Evolutionary conservation across 441 rosid species (phyloP).

Genomic region (Manihot esculenta): DNA sequence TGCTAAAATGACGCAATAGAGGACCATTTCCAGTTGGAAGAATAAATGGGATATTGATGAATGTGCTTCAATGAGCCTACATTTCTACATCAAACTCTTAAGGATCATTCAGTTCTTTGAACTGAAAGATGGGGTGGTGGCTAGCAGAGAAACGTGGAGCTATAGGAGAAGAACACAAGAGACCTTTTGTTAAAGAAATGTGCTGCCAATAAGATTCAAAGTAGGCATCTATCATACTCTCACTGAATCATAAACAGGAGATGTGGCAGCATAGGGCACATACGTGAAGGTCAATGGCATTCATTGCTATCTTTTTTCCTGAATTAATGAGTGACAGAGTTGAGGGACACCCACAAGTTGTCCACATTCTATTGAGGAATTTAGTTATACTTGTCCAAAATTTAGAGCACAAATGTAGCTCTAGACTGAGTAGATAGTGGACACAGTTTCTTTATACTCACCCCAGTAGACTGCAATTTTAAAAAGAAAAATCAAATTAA

Average conservation of each 20-base stretch:
- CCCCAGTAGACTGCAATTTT: not conserved
- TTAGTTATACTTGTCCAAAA: not conserved
- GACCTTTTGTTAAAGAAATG: not conserved
- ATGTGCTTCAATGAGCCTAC: not conserved
- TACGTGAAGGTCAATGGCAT: conserved; percentile 5
- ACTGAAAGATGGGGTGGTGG: conserved; percentile 18
- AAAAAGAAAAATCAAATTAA: not conserved
- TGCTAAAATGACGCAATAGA: not conserved
- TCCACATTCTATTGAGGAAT: not conserved
- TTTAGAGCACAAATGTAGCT: not conserved
- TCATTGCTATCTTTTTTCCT: not conserved
- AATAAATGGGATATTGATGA: not conserved
- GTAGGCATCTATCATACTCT: no score
- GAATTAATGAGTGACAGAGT: not conserved
- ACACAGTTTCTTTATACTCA: not conserved
- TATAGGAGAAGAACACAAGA: conserved; percentile 14
- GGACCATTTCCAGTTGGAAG: conserved; percentile 1
- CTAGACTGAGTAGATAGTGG: not conserved
- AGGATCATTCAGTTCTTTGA: not conserved
- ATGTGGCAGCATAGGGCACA: conserved; percentile 25
- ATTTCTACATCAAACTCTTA: conserved; percentile 8
- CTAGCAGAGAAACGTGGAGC: conserved; percentile 22
- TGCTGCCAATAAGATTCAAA: not conserved
- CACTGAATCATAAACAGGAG: not conserved
- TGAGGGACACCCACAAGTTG: not conserved